Base-by-base conservation (phyloP, 2,329 filamentous ascomycete genomes). In the Camillea tinctor region DNA sequence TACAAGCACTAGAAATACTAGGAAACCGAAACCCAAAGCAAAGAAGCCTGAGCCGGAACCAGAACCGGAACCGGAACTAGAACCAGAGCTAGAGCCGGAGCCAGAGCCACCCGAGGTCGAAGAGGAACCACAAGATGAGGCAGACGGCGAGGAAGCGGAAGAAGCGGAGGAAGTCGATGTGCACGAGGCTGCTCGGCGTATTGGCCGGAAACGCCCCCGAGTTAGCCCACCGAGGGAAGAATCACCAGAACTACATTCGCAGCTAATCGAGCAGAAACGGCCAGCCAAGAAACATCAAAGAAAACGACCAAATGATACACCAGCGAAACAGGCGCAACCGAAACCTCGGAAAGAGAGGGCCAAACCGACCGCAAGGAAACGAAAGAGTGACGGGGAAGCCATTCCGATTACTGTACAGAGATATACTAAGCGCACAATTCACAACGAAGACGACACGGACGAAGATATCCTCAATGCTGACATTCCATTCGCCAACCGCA, bases 371-470 rank as follows among this genome's bases (percentile, higher is more conserved):
- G 49, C 58, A 58, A 68, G 64, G 60, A 61, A 64, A 64, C 64
- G 56, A 55, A 44, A 44, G 17, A 68, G 68, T 24, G 64, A 68
- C 53, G 73, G 69, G 13, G 69, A 69, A 40, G 69, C 75, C 4
- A 78, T 88, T 50, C 81, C 84, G 5, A 79, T 89, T n/a, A 82
- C 79, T 1, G 83, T 88, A 0, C 85, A 88, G 68, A 80, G 86
- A 13, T 86, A 87, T 66, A 84, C 82, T n/a, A 77, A 77, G 55
- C 76, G 76, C 30, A 73, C 69, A n/a, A 73, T 73, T 3, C 73
- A 70, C 19, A 75, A 74, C 13, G 76, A 78, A 3, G 75, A 77
- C 48, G 79, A 80, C 50, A 64, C 64, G 7, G 68, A 71, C 26
- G 71, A 66, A 20, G 70, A 85, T 51, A 77, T 81, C 0, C 74